A percentile compares a stretch with the other conserved stretches of the same genome.
These are phyloP conservation scores for Nannochloropsis salina DNA, from an alignment of 108 stramenopile species.

Conservation along the genomic window DNA sequence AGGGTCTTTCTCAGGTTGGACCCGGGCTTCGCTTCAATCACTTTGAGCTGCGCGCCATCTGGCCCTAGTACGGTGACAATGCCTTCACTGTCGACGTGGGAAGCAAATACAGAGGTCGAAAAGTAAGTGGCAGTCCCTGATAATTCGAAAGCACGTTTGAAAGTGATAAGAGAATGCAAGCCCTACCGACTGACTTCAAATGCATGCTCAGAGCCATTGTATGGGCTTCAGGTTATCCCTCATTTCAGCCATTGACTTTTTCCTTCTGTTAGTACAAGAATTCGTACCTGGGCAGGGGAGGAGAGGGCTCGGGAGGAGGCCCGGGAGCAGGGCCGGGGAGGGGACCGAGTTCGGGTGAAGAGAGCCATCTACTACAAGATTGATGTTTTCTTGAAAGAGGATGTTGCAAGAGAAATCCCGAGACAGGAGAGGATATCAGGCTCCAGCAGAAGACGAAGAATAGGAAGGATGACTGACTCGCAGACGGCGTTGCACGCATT, in stretches of 20 bases:
- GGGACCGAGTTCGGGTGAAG: background rate
- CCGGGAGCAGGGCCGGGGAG: background rate
- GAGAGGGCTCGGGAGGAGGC: background rate
- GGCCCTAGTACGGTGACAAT: background rate
- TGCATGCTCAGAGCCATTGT: too few relatives aligned
- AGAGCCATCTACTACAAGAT: background rate
- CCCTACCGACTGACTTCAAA: too few relatives aligned
- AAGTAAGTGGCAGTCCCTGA: too few relatives aligned
- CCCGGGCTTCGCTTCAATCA: background rate
- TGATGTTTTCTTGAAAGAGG: too few relatives aligned
- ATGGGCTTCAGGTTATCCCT: too few relatives aligned
- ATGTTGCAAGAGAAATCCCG: too few relatives aligned
- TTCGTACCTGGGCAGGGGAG: background rate
- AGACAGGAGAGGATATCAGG: background rate
- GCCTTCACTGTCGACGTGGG: background rate
- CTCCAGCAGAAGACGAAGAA: background rate
- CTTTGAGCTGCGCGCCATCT: background rate
- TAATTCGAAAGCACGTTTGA: too few relatives aligned
- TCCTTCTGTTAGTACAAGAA: too few relatives aligned
- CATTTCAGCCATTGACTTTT: too few relatives aligned
- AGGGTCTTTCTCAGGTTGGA: conserved; percentile 1
- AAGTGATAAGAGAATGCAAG: too few relatives aligned
- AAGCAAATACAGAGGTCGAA: background rate
- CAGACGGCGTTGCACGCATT: too few relatives aligned
- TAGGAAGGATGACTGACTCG: background rate